Conservation (phyloP, 176 grass and related monocot genomes). For the Aegilops longissima region DNA sequence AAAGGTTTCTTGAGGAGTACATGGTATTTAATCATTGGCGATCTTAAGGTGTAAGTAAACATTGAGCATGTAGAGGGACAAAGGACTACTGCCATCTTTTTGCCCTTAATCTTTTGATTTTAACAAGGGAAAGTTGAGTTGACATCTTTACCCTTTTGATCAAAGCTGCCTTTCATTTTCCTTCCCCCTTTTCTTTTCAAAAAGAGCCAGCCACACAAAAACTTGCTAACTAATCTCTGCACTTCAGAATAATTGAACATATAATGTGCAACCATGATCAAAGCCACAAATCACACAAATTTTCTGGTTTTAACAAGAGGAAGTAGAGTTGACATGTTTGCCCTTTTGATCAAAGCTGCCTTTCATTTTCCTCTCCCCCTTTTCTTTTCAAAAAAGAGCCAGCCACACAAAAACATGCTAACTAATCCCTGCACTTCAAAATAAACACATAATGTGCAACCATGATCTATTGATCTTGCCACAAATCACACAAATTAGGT, state of each 20-base stretch:
- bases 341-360: constrained; percentile 23
- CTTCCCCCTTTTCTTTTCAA: not conserved
- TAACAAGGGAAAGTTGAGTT: constrained; percentile 1
- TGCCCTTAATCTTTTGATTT: not conserved
- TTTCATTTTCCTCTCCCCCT: constrained; percentile 1
- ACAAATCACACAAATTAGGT: constrained; percentile 22
- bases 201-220: not conserved
- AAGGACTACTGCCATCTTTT: not conserved
- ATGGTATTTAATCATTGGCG: not conserved
- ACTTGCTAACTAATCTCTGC: not conserved
- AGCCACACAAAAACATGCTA: constrained; percentile 12
- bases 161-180: constrained; percentile 21
- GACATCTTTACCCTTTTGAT: not conserved
- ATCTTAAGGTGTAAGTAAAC: not conserved
- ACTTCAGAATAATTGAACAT: not conserved
- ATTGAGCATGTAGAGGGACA: not conserved
- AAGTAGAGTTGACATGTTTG: not conserved
- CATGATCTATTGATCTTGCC: constrained; percentile 8
- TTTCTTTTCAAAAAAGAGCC: not conserved
- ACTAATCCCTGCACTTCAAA: not conserved
- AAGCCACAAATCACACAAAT: constrained; percentile 11
- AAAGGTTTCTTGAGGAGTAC: not conserved
- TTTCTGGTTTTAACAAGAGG: constrained; percentile 7
- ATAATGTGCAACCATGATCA: constrained; percentile 26
- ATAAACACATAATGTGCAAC: constrained; percentile 13